Percentiles rank a stretch among this genome's conserved stretches.
Conservation (phyloP, 352 stramenopile species). For the Phytophthora ohioensis region DNA sequence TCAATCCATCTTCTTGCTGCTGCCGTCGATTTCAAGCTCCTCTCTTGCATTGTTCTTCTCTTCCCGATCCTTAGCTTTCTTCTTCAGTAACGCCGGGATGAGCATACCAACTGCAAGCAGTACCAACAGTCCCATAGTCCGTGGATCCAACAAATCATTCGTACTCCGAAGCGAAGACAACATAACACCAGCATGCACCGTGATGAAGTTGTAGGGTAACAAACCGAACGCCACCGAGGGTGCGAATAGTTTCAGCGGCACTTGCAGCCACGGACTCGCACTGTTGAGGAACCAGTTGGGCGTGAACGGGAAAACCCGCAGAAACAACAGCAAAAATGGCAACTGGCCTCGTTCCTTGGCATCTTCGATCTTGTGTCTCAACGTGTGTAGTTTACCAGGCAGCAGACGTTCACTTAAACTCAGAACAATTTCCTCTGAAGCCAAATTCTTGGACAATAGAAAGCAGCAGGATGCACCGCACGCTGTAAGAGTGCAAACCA, state of each 20-base stretch:
- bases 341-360: slow-evolving; percentile 57
- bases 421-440: slow-evolving; percentile 66
- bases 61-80: slow-evolving; percentile 27
- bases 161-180: slow-evolving; percentile 73
- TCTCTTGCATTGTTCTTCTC: slow-evolving; percentile 1
- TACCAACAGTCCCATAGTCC: slow-evolving; percentile 65
- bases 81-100: slow-evolving; percentile 71
- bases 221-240: slow-evolving; percentile 72
- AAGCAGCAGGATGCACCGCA: slow-evolving; percentile 80
- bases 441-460: slow-evolving; percentile 70
- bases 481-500: slow-evolving; percentile 70
- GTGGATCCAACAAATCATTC: slow-evolving; percentile 69
- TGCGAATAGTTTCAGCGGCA: slow-evolving; percentile 74
- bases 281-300: slow-evolving; percentile 90
- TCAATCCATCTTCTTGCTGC: slow-evolving; percentile 41
- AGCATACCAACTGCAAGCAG: slow-evolving; percentile 74
- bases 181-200: slow-evolving; percentile 80
- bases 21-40: neutral
- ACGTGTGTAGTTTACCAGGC: slow-evolving; percentile 60
- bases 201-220: slow-evolving; percentile 88
- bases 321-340: slow-evolving; percentile 73
- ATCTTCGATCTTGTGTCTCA: slow-evolving; percentile 65
- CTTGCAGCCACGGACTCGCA: slow-evolving; percentile 78
- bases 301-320: slow-evolving; percentile 85
- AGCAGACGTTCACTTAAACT: slow-evolving; percentile 67